Percentiles rank a stretch among this genome's conserved stretches.
These are phyloP conservation scores for Fusarium gaditjirri DNA, from an alignment of 2,329 filamentous ascomycete genomes.

Conservation along the genomic window DNA sequence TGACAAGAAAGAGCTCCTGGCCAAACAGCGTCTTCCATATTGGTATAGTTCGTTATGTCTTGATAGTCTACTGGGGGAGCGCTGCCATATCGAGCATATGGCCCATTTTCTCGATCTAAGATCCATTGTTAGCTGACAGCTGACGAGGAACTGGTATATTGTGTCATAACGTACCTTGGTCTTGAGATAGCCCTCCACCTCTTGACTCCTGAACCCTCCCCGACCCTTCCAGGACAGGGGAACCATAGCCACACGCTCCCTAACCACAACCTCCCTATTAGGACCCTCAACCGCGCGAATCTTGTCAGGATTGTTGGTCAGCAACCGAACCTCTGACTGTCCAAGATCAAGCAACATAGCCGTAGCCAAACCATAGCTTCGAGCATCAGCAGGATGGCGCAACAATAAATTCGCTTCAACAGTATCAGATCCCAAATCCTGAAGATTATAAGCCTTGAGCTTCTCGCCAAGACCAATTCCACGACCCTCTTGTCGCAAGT, in stretches of 20 bases:
- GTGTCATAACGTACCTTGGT: slow-evolving; percentile 76
- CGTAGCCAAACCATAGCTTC: slow-evolving; percentile 95
- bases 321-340: slow-evolving; percentile 77
- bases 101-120: slow-evolving; percentile 86
- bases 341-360: slow-evolving; percentile 92
- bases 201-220: slow-evolving; percentile 84
- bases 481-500: slow-evolving; percentile 93
- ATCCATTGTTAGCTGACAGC: slow-evolving; percentile 30
- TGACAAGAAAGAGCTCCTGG: slow-evolving; percentile 9
- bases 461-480: slow-evolving; percentile 96
- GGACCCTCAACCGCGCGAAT: slow-evolving; percentile 94
- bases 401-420: slow-evolving; percentile 94
- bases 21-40: background rate
- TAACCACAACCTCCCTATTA: slow-evolving; percentile 85
- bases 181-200: slow-evolving; percentile 92
- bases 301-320: slow-evolving; percentile 99
- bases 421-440: slow-evolving; percentile 96
- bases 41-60: background rate
- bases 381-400: slow-evolving; percentile 91
- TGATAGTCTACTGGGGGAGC: slow-evolving; percentile 20
- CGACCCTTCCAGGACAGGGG: slow-evolving; percentile 91
- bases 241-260: slow-evolving; percentile 93
- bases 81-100: slow-evolving; percentile 74
- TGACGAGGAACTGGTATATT: fast-evolving
- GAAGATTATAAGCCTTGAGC: slow-evolving; percentile 96